phyloP scores from a whole-genome alignment of 2,329 filamentous ascomycete genomes.

The Calonectria hongkongensis region DNA sequence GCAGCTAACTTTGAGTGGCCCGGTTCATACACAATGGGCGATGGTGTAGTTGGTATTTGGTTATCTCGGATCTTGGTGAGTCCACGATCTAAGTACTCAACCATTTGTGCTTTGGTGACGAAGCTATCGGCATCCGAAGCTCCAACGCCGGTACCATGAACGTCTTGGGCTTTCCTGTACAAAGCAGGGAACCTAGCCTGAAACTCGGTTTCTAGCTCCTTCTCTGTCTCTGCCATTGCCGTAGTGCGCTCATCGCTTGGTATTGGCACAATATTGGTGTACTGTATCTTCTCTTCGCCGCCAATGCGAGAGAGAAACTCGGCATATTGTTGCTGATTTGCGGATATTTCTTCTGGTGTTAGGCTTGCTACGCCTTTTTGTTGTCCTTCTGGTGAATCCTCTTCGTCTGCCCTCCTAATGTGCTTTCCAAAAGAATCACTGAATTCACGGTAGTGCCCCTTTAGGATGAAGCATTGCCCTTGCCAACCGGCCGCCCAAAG shows the following conservation, averaged over 20 bases:
- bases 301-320: conserved; percentile 67
- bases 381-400: conserved; percentile 63
- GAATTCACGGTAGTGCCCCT: conserved; percentile 74
- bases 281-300: conserved; percentile 63
- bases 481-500: conserved; percentile 69
- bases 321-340: conserved; percentile 63
- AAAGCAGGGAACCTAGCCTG: conserved; percentile 66
- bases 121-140: conserved; percentile 62
- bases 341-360: conserved; percentile 49
- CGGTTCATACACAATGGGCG: conserved; percentile 50
- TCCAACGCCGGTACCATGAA: conserved; percentile 54
- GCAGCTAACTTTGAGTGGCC: conserved; percentile 57
- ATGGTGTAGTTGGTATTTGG: conserved; percentile 40
- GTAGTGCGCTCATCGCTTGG: conserved; percentile 63
- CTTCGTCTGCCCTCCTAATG: conserved; percentile 65
- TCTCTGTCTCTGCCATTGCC: conserved; percentile 67
- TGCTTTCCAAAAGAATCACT: conserved; percentile 71
- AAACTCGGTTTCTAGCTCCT: conserved; percentile 70
- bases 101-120: conserved; percentile 67
- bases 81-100: conserved; percentile 69
- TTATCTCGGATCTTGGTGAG: conserved; percentile 65
- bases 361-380: conserved; percentile 36
- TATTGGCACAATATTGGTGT: conserved; percentile 61
- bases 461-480: conserved; percentile 72
- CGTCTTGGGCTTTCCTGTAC: conserved; percentile 65